Conservation (phyloP, 768 basidiomycete species). For the Floccularia luteovirens region DNA sequence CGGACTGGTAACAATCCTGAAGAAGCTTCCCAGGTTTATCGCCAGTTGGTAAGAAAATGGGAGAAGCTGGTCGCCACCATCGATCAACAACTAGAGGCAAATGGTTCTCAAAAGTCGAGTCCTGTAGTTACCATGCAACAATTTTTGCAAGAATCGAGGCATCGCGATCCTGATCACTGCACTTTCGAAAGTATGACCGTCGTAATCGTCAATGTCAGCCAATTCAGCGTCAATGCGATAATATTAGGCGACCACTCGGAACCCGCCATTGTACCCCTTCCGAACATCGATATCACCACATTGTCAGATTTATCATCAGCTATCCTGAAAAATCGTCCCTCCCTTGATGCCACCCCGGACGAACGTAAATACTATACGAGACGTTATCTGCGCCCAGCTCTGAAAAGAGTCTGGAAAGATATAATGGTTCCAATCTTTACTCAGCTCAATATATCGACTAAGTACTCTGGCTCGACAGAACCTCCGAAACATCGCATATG, state of each 20-base stretch:
- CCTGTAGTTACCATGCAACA: background rate
- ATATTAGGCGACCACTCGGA: background rate
- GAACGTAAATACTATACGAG: background rate
- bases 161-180: background rate
- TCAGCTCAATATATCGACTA: background rate
- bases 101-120: no score
- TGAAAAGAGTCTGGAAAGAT: background rate
- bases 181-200: no score
- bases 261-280: background rate
- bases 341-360: background rate
- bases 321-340: background rate
- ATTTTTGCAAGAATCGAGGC: background rate
- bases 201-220: background rate
- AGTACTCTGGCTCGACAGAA: background rate
- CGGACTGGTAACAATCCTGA: background rate
- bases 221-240: background rate
- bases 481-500: background rate
- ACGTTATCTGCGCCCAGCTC: background rate
- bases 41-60: background rate
- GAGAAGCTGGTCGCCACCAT: background rate
- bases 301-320: background rate
- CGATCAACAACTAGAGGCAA: background rate
- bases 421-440: background rate
- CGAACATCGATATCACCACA: background rate
- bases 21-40: background rate